Percentiles rank a stretch among this genome's conserved stretches.
Evolutionary conservation across 108 stramenopile genomes (phyloP).

Genomic region (Cyclostephanos invisitatus): DNA sequence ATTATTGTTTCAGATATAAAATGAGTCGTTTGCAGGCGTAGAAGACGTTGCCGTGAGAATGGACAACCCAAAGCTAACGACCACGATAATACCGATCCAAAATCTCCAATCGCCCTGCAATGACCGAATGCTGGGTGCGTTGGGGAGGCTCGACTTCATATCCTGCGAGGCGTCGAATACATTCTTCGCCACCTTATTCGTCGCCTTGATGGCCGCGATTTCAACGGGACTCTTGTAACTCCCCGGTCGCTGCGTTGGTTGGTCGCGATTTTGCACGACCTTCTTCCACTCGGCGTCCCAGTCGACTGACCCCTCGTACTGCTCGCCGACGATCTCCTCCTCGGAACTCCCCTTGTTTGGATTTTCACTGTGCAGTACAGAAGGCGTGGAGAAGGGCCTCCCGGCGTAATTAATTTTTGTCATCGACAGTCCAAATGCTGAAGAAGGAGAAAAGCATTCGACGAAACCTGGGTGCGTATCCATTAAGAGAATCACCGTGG

Average conservation of each 20-base stretch:
- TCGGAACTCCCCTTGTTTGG: conserved; percentile 12
- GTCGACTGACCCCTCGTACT: conserved; percentile 27
- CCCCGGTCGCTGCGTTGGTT: conserved; percentile 30
- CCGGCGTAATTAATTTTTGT: neutral
- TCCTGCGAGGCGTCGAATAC: conserved; percentile 43
- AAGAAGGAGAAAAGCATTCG: conserved; percentile 3
- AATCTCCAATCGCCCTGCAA: conserved; percentile 51
- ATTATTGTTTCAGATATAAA: conserved; percentile 35
- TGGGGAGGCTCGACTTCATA: conserved; percentile 30
- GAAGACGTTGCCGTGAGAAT: conserved; percentile 32
- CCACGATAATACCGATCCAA: conserved; percentile 44
- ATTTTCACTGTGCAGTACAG: conserved; percentile 13
- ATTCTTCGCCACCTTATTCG: conserved; percentile 45
- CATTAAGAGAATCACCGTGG: neutral
- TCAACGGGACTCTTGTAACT: conserved; percentile 33
- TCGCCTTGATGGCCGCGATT: conserved; percentile 38
- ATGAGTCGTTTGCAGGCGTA: conserved; percentile 33
- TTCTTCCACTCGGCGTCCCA: conserved; percentile 53
- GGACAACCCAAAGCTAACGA: conserved; percentile 38
- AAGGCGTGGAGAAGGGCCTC: conserved; percentile 10
- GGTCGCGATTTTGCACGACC: conserved; percentile 40
- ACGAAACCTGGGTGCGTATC: neutral
- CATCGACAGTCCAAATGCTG: neutral
- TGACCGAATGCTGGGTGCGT: conserved; percentile 22
- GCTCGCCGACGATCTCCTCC: conserved; percentile 12